Evolutionary conservation across 345 rosid genomes (phyloP), one percentile per base, ranked within the genome.

Genomic region (Punica granatum): DNA sequence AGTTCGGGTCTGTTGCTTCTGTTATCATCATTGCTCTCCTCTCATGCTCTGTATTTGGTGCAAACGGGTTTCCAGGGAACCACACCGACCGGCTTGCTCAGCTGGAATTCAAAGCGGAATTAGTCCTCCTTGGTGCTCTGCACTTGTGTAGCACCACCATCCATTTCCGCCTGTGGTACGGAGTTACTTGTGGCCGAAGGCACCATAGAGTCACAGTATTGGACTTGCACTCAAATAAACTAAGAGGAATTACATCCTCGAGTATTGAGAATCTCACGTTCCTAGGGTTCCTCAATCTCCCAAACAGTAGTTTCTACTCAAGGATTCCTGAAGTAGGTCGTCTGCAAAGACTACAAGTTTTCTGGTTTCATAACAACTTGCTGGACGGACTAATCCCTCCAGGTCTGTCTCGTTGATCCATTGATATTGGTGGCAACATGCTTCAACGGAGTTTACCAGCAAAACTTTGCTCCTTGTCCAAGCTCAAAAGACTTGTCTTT

Each of bases 131-230:
- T 9, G 66, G 66, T 7, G 46, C 19, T 25, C 66, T 63, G 1
- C 30, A 35, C 26, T 63, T 46, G 5, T 63, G 66, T 44, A 63
- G 36, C 30, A 21, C 23, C n/a, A 63, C 30, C 14, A 63, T 25
- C 23, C 46, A 63, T 63, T 35, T 63, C 66, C 36, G 66, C 46
- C 25, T 1, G 14, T 63, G 66, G 66, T 63, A 19, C 13, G 66
- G 66, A 8, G 66, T 63, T 7, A 63, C 66, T 63, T 63, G 66
- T 25, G 65, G 65, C 0, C 30, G 7, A 35, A 63, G 28, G 28
- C 66, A 36, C 66, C 43, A 33, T 2, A 63, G 66, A 16, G 44
- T 63, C 46, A 36, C 43, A 1, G 26, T 3, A 8, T 36, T 63
- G 31, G 12, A 10, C 44, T 26, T 63, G 18, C 13, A 18, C 4